A percentile compares a stretch with the other conserved stretches of the same genome.
phyloP scores from a whole-genome alignment of 2,329 filamentous ascomycete genomes.

The Fusarium buxicola region DNA sequence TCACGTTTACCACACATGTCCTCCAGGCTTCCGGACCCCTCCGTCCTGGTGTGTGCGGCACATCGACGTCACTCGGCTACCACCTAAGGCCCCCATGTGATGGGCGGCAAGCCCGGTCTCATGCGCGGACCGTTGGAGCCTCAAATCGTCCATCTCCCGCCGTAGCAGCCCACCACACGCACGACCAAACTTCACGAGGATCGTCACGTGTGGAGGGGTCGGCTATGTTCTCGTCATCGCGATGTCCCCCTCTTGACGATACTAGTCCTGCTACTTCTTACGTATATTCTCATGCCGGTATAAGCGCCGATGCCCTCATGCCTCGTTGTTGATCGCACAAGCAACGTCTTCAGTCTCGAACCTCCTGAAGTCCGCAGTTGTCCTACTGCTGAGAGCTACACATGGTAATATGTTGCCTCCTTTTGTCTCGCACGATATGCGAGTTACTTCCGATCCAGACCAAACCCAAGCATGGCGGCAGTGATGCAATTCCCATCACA shows the following conservation, averaged over 20 bases:
- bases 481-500: conserved; percentile 2
- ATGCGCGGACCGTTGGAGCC: conserved; percentile 16
- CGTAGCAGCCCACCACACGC: neutral
- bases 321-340: conserved; percentile 11
- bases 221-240: conserved; percentile 1
- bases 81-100: conserved; percentile 33
- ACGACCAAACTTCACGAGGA: conserved; percentile 1
- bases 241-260: neutral
- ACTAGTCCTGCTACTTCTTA: neutral
- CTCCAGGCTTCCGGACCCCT: conserved; percentile 9
- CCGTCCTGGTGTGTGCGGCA: conserved; percentile 25
- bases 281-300: neutral
- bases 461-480: conserved; percentile 8
- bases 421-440: conserved; percentile 4
- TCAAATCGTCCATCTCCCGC: conserved; percentile 4
- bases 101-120: conserved; percentile 37
- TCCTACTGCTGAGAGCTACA: conserved; percentile 15
- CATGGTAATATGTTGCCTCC: neutral
- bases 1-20: neutral
- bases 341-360: conserved; percentile 3
- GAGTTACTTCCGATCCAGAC: conserved; percentile 17
- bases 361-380: conserved; percentile 24
- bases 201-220: neutral
- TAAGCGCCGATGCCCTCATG: conserved; percentile 7
- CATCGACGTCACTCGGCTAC: conserved; percentile 32